Evolutionary conservation across 2,329 filamentous ascomycete species (phyloP).

Genomic region (Sclerotinia glacialis): DNA sequence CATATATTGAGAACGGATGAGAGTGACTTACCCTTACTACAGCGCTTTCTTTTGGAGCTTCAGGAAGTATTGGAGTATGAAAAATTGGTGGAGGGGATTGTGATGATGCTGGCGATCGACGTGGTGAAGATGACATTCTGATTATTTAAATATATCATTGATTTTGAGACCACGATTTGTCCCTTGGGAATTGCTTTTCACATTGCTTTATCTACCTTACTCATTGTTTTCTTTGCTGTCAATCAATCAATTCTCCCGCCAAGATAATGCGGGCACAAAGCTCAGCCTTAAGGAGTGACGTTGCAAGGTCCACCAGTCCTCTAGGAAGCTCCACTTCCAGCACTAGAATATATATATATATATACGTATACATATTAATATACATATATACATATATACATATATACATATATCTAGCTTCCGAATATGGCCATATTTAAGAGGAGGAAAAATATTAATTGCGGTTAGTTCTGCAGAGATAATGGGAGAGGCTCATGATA

Average conservation of each 20-base stretch:
- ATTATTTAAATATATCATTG: neutral
- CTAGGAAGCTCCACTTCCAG: too few relatives aligned
- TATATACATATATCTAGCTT: too few relatives aligned
- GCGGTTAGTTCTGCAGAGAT: too few relatives aligned
- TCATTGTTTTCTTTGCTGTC: neutral
- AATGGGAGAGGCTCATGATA: too few relatives aligned
- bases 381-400: too few relatives aligned
- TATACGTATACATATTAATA: too few relatives aligned
- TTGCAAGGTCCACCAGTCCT: too few relatives aligned
- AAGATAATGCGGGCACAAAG: conserved; percentile 6
- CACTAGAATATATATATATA: too few relatives aligned
- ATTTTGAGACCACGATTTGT: neutral
- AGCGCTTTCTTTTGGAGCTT: conserved; percentile 33
- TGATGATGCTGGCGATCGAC: conserved; percentile 21
- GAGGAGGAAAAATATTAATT: too few relatives aligned
- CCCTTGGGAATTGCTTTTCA: neutral
- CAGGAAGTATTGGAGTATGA: conserved; percentile 23
- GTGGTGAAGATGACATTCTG: conserved; percentile 12
- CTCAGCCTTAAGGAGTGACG: conserved; percentile 9
- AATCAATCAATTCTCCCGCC: neutral
- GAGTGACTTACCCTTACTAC: conserved; percentile 31
- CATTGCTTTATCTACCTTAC: conserved; percentile 9
- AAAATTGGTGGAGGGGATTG: conserved; percentile 6
- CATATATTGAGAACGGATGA: neutral
- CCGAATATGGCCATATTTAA: too few relatives aligned